Evolutionary conservation across 306 rosid genomes (phyloP).

Genomic region (Quercus variabilis): DNA sequence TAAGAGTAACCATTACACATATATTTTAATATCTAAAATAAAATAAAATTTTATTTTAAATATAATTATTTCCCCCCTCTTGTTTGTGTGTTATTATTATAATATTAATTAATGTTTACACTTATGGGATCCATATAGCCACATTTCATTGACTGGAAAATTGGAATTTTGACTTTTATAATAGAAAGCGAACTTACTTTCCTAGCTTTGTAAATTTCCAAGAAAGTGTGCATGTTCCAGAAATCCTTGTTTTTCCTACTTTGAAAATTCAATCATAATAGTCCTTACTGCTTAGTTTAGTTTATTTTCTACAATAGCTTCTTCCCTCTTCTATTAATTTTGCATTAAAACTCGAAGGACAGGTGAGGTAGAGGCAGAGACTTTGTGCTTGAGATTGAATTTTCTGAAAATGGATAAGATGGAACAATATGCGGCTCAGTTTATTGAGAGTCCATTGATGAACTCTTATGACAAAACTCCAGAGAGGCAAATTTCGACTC

Average conservation of each 20-base stretch:
- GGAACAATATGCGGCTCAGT: constrained; percentile 15
- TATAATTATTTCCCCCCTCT: background rate
- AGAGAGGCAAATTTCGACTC: constrained; percentile 1
- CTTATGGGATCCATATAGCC: background rate
- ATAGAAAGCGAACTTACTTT: background rate
- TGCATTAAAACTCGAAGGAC: background rate
- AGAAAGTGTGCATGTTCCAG: constrained; percentile 7
- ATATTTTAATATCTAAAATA: too few species aligned
- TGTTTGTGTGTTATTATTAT: background rate
- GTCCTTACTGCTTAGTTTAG: background rate
- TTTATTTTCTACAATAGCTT: background rate
- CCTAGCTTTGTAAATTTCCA: constrained; percentile 1
- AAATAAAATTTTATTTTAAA: too few species aligned
- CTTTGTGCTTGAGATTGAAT: background rate
- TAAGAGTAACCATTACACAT: too few species aligned
- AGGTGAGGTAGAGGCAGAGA: background rate
- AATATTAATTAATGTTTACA: background rate
- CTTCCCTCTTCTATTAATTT: background rate
- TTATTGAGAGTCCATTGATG: constrained; percentile 25
- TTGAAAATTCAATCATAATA: background rate
- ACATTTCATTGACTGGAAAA: constrained; percentile 13
- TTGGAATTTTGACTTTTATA: background rate
- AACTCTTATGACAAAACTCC: constrained; percentile 25
- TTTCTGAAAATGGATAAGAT: background rate
- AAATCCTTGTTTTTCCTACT: background rate